These are phyloP conservation scores for Pseudogymnoascus sp. DNA, from an alignment of 2,329 filamentous ascomycete genomes.

Conservation along the genomic window DNA sequence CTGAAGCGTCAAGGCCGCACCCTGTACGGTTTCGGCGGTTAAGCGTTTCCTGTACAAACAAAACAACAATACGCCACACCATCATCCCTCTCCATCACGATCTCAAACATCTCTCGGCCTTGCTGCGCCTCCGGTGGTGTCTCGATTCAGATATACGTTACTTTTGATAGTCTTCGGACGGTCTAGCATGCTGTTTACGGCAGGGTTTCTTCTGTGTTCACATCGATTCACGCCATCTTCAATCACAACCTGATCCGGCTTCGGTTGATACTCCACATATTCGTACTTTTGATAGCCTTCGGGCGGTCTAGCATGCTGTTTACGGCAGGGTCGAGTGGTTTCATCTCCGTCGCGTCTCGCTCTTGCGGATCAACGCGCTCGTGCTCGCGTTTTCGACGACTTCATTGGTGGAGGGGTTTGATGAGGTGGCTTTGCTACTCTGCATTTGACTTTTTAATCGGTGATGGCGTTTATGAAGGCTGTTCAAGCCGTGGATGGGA, in stretches of 20 bases:
- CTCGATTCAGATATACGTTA: constrained; percentile 19
- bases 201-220: constrained; percentile 20
- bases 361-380: constrained; percentile 19
- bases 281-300: constrained; percentile 30
- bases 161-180: constrained; percentile 30
- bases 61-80: constrained; percentile 11
- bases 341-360: constrained; percentile 17
- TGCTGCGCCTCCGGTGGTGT: neutral
- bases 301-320: constrained; percentile 32
- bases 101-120: neutral
- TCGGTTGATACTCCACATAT: constrained; percentile 14
- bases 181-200: constrained; percentile 33
- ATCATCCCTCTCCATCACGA: constrained; percentile 17
- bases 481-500: constrained; percentile 7
- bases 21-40: constrained; percentile 64
- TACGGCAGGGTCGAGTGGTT: constrained; percentile 28
- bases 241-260: constrained; percentile 19
- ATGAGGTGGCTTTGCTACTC: neutral
- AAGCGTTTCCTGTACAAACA: constrained; percentile 21
- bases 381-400: constrained; percentile 1
- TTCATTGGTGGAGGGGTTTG: constrained; percentile 3
- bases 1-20: constrained; percentile 59
- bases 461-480: constrained; percentile 8
- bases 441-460: neutral
- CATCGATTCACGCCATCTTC: constrained; percentile 16